phyloP scores from a whole-genome alignment of 257 asterid genomes.

The Henckelia pumila region DNA sequence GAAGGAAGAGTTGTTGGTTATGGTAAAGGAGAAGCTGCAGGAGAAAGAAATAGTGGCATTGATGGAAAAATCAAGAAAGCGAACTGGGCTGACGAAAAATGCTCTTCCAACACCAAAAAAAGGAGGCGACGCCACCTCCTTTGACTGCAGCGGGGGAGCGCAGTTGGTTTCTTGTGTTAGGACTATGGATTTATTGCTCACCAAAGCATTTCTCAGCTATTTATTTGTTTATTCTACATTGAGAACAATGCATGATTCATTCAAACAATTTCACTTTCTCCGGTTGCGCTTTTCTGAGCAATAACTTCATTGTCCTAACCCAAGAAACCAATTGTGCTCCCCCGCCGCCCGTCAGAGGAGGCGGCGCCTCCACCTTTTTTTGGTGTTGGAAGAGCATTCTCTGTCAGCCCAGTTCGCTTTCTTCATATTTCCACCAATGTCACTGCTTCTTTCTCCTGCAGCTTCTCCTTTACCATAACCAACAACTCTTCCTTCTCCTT shows the following conservation, averaged over 20 bases:
- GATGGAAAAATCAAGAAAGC: conserved; percentile 51
- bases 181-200: conserved; percentile 34
- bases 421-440: conserved; percentile 47
- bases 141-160: conserved; percentile 19
- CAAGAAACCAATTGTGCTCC: conserved; percentile 34
- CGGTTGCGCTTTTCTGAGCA: conserved; percentile 51
- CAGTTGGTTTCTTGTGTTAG: conserved; percentile 51
- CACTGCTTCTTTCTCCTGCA: conserved; percentile 58
- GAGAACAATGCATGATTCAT: too few species aligned
- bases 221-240: too few species aligned
- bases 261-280: conserved; percentile 40
- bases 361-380: conserved; percentile 21
- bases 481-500: conserved; percentile 49
- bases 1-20: conserved; percentile 41
- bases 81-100: conserved; percentile 50
- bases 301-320: conserved; percentile 48
- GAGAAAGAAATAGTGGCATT: conserved; percentile 62
- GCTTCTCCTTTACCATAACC: conserved; percentile 58
- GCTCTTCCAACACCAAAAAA: conserved; percentile 58
- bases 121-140: background rate
- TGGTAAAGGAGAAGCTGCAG: conserved; percentile 59
- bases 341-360: conserved; percentile 12
- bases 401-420: conserved; percentile 54
- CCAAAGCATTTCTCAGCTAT: too few species aligned
- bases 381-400: conserved; percentile 62